Evolutionary conservation across 371 early-diverging fungal species (phyloP), one percentile per base, ranked within the genome.

Genomic region (Mortierella sp.): DNA sequence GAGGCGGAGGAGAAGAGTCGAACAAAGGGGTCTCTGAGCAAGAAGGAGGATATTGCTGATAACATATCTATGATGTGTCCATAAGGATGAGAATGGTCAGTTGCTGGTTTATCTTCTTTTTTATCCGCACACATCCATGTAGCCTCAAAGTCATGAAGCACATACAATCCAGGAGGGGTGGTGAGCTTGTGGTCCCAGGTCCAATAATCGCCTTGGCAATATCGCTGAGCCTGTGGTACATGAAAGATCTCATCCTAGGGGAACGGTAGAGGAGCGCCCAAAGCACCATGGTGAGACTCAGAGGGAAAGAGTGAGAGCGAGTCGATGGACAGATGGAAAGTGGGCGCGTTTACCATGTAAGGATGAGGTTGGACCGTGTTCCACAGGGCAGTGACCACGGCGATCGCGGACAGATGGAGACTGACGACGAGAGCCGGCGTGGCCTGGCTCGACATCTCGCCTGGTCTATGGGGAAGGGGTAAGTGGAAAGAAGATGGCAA

Each of bases 171-270:
- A 21, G 98, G 98, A 43, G 98, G 98, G 25, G 98, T 98, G 6
- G 98, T 98, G 37, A 98, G 79, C 81, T 96, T 98, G 28, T 92
- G 92, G 79, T 98, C 95, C 93, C 96, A 97, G 11, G 73, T 74
- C 55, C 58, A 64, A 68, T 86, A 98, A 60, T 88, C 80, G 16
- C 92, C 93, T 2, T 66, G 57, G 70, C 97, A 96, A 82, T 96
- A 98, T 7, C 80, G 85, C 72, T 94, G 94, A 14, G 97, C 96
- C 81, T 98, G 97, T 21, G 93, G 93, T 28, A 96, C 81, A 79
- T 98, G 98, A 85, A 98, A 98, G 37, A 92, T 86, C 84, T 98
- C 98, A 82, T 97, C 98, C 98, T 92, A 71, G n/a, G n/a, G n/a
- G n/a, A n/a, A n/a, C 53, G 11, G 21, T 45, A 23, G n/a, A n/a